Percentiles rank a stretch among this genome's conserved stretches.
phyloP scores from a whole-genome alignment of 208 protist species.

The Acanthamoeba lugdunensis region DNA sequence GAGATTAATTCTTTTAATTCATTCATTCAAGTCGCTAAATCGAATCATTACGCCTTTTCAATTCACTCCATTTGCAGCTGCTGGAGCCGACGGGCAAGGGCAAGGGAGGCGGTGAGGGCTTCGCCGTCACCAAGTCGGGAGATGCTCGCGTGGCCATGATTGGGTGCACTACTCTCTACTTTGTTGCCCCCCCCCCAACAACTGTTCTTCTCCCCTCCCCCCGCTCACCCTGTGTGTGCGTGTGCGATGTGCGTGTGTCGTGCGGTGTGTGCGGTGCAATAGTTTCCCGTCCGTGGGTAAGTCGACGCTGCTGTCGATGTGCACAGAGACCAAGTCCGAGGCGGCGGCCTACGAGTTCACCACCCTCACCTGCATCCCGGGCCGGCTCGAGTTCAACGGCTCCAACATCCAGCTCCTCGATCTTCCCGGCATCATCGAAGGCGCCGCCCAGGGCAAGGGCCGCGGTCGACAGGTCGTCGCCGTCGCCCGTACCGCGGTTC shows the following conservation, averaged over 20 bases:
- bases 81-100: conserved; percentile 87
- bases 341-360: conserved; percentile 98
- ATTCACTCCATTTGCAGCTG: not conserved
- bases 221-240: not conserved
- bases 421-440: conserved; percentile 98
- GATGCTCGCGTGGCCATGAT: conserved; percentile 89
- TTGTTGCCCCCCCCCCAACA: not conserved
- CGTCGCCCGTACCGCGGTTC: conserved; percentile 92
- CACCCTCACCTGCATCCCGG: conserved; percentile 98
- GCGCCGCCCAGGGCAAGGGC: conserved; percentile 95
- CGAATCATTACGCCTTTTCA: not conserved
- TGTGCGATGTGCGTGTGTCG: not conserved
- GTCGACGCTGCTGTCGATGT: conserved; percentile 95
- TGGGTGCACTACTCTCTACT: conserved; percentile 80
- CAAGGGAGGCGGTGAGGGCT: conserved; percentile 88
- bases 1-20: not conserved
- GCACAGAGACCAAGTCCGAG: conserved; percentile 95
- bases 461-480: conserved; percentile 97
- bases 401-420: conserved; percentile 98
- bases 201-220: not conserved
- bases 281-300: conserved; percentile 97
- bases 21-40: not conserved
- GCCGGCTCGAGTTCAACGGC: conserved; percentile 94
- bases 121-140: conserved; percentile 95
- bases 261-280: not conserved